Evolutionary conservation across 257 asterid genomes (phyloP).

Genomic region (Solanum bukasovii): DNA sequence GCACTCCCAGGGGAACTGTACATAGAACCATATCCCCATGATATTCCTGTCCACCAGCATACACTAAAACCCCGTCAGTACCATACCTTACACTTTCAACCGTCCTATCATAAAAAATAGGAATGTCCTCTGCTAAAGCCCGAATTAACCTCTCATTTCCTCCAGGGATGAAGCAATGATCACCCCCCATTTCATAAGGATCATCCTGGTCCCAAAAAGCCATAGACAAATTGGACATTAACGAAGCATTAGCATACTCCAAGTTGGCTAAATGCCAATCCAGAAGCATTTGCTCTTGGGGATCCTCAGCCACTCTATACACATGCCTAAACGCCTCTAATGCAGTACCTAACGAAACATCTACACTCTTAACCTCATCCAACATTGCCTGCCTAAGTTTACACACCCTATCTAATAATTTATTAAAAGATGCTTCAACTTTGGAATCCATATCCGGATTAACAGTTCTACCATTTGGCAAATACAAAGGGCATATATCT

Average conservation of each 20-base stretch:
- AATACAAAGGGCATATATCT: slow-evolving; percentile 83
- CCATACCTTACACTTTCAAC: slow-evolving; percentile 72
- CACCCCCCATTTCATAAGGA: slow-evolving; percentile 98
- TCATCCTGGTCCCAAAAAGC: slow-evolving; percentile 99
- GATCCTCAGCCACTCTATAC: slow-evolving; percentile 81
- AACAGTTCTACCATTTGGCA: slow-evolving; percentile 80
- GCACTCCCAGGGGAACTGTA: slow-evolving; percentile 83
- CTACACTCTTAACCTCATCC: slow-evolving; percentile 75
- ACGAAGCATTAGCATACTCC: slow-evolving; percentile 90
- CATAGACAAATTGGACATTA: slow-evolving; percentile 90
- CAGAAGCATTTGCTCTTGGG: slow-evolving; percentile 77
- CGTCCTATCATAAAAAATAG: slow-evolving; percentile 51
- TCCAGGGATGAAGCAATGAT: slow-evolving; percentile 96
- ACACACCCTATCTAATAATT: slow-evolving; percentile 90
- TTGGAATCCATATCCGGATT: slow-evolving; percentile 75
- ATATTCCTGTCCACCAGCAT: slow-evolving; percentile 73
- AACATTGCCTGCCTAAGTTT: slow-evolving; percentile 88
- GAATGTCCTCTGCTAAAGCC: slow-evolving; percentile 81
- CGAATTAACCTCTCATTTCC: slow-evolving; percentile 87
- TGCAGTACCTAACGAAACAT: slow-evolving; percentile 75
- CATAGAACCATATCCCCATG: slow-evolving; percentile 83
- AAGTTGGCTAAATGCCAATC: slow-evolving; percentile 99
- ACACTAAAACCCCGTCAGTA: slow-evolving; percentile 66
- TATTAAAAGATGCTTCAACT: slow-evolving; percentile 80
- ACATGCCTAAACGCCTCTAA: slow-evolving; percentile 82